These are phyloP conservation scores for Globisporangium yorkense DNA, from an alignment of 352 stramenopile genomes.

Conservation along the genomic window DNA sequence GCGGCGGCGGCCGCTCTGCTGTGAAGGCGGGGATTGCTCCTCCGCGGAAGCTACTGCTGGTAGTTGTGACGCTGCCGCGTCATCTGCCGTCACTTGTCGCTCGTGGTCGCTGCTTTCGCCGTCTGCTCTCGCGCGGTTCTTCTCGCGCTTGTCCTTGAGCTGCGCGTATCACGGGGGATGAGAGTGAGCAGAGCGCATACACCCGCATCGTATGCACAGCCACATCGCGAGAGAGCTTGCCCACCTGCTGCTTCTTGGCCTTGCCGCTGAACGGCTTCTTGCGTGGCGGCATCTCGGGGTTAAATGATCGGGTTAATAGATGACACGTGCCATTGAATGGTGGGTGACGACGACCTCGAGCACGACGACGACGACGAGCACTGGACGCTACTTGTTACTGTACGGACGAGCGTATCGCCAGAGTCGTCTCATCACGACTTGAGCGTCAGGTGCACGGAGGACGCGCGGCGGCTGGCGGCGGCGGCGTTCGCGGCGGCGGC, in stretches of 20 bases:
- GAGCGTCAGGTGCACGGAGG: conserved; percentile 8
- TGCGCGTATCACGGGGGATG: conserved; percentile 4
- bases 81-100: not conserved
- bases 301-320: too few species aligned
- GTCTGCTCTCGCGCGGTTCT: conserved; percentile 31
- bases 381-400: too few species aligned
- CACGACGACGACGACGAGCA: too few species aligned
- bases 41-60: not conserved
- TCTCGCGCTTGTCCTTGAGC: conserved; percentile 74
- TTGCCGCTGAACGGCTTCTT: conserved; percentile 87
- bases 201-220: not conserved
- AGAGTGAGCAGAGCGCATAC: not conserved
- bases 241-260: conserved; percentile 84
- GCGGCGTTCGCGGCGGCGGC: conserved; percentile 10
- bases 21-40: not conserved
- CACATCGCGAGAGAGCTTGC: too few species aligned
- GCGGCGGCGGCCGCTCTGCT: conserved; percentile 16
- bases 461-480: conserved; percentile 6
- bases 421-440: conserved; percentile 7
- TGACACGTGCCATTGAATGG: too few species aligned
- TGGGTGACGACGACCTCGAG: too few species aligned
- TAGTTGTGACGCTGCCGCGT: too few species aligned
- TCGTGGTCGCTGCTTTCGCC: not conserved
- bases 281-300: conserved; percentile 26
- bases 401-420: too few species aligned